A percentile compares a stretch with the other conserved stretches of the same genome.
phyloP scores from a whole-genome alignment of 495 filamentous ascomycete genomes.

The Hypoxylon perforatum region DNA sequence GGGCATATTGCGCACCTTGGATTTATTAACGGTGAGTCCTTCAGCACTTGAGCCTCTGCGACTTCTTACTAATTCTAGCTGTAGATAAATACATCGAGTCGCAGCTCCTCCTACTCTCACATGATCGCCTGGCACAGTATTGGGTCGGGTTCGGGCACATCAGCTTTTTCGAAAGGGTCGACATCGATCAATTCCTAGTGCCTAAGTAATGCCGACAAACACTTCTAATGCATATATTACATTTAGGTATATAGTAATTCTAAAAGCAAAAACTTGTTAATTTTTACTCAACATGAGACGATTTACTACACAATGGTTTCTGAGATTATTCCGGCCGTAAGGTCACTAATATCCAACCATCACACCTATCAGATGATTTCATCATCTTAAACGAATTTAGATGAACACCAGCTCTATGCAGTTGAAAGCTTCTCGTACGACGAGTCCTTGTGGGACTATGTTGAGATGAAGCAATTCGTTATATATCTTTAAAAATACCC shows the following conservation, averaged over 20 bases:
- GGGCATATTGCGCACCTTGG: slow-evolving; percentile 80
- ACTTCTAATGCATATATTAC: slow-evolving; percentile 22
- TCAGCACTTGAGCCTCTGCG: background rate
- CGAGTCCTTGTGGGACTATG: too few species aligned
- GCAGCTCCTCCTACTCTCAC: slow-evolving; percentile 82
- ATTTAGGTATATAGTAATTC: slow-evolving; percentile 11
- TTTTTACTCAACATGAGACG: background rate
- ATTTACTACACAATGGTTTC: background rate
- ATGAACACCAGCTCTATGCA: too few species aligned
- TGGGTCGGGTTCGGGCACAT: slow-evolving; percentile 85
- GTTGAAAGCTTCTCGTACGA: too few species aligned
- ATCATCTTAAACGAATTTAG: too few species aligned
- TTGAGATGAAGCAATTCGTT: too few species aligned
- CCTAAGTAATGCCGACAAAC: slow-evolving; percentile 23
- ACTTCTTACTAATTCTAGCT: slow-evolving; percentile 15
- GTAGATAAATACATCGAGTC: slow-evolving; percentile 77
- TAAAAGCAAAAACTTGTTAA: slow-evolving; percentile 6
- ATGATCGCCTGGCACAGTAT: slow-evolving; percentile 80
- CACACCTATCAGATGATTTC: too few species aligned
- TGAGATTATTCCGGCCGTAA: background rate
- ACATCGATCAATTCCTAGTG: slow-evolving; percentile 71
- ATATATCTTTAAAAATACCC: too few species aligned
- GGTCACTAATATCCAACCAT: background rate
- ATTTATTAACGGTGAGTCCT: slow-evolving; percentile 73
- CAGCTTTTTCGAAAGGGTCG: slow-evolving; percentile 80